Percentiles rank a stretch among this genome's conserved stretches.
Evolutionary conservation across 176 grass and related monocot genomes (phyloP).

Genomic region (Otatea glauca): DNA sequence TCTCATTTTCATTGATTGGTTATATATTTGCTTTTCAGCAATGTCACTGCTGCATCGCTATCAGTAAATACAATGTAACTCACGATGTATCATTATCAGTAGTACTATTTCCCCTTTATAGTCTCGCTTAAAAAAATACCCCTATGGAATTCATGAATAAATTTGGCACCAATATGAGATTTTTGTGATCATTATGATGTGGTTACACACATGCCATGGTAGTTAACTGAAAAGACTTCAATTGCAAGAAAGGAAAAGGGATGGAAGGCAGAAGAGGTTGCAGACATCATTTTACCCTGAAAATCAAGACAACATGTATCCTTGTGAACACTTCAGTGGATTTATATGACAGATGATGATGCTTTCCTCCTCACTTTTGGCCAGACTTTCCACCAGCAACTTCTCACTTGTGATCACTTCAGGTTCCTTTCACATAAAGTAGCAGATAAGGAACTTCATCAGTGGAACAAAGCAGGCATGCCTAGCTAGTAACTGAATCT

Average conservation of each 20-base stretch:
- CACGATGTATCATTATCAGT: neutral
- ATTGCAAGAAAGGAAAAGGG: constrained; percentile 10
- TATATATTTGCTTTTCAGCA: neutral
- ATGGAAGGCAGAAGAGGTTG: constrained; percentile 9
- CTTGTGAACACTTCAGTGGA: constrained; percentile 18
- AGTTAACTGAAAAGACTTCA: constrained; percentile 26
- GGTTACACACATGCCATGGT: neutral
- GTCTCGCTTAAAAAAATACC: neutral
- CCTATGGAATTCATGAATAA: neutral
- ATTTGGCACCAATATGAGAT: neutral
- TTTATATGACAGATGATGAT: constrained; percentile 9
- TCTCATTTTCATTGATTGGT: neutral
- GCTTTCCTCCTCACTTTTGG: constrained; percentile 35
- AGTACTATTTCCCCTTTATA: neutral
- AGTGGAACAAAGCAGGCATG: neutral
- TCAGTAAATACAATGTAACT: neutral
- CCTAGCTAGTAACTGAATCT: neutral
- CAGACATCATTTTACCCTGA: constrained; percentile 33
- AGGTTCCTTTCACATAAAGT: constrained; percentile 34
- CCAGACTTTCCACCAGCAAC: constrained; percentile 32
- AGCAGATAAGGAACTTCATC: constrained; percentile 27
- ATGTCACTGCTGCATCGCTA: neutral
- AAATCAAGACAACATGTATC: constrained; percentile 23
- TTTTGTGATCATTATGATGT: neutral
- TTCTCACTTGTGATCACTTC: constrained; percentile 49